Percentiles rank a stretch among this genome's conserved stretches.
Evolutionary conservation across 1,139 yeast genomes (phyloP).

Genomic region (Saccharomycopsis crataegensis): DNA sequence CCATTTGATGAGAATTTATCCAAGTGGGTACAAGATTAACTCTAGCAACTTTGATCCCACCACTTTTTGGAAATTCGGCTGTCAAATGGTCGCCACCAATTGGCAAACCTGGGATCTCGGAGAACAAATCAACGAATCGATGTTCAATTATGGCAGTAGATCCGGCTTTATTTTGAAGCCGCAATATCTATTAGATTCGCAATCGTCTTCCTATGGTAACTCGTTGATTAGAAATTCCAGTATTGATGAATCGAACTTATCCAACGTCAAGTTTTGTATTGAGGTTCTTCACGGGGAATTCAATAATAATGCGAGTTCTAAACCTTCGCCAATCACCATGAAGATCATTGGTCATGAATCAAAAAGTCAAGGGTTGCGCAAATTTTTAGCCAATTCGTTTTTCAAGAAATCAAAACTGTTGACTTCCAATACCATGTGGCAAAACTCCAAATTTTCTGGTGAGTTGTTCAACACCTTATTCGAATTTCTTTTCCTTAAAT

Average conservation of each 20-base stretch:
- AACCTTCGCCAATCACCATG: slow-evolving; percentile 40
- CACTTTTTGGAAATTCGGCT: slow-evolving; percentile 75
- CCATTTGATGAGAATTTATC: slow-evolving; percentile 79
- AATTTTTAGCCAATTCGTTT: neutral
- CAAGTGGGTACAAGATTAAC: slow-evolving; percentile 66
- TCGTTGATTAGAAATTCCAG: slow-evolving; percentile 23
- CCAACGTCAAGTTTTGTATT: slow-evolving; percentile 29
- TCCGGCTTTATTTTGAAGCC: slow-evolving; percentile 83
- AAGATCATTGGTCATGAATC: slow-evolving; percentile 41
- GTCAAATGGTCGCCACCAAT: slow-evolving; percentile 92
- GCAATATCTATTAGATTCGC: slow-evolving; percentile 21
- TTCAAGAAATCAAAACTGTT: neutral
- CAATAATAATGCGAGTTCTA: slow-evolving; percentile 35
- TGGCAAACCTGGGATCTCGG: slow-evolving; percentile 95
- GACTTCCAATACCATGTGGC: slow-evolving; percentile 20
- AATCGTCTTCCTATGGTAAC: slow-evolving; percentile 6
- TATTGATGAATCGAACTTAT: slow-evolving; percentile 21
- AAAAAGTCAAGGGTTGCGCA: neutral
- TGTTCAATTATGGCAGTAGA: slow-evolving; percentile 44
- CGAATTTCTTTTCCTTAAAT: slow-evolving; percentile 45
- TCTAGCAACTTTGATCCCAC: slow-evolving; percentile 81
- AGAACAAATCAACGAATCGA: slow-evolving; percentile 81
- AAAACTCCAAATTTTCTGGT: slow-evolving; percentile 40
- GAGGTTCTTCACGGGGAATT: slow-evolving; percentile 78
- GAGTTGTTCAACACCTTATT: slow-evolving; percentile 33